A percentile compares a stretch with the other conserved stretches of the same genome.
These are phyloP conservation scores for Castanea crenata DNA, from an alignment of 306 rosid species.

Conservation along the genomic window DNA sequence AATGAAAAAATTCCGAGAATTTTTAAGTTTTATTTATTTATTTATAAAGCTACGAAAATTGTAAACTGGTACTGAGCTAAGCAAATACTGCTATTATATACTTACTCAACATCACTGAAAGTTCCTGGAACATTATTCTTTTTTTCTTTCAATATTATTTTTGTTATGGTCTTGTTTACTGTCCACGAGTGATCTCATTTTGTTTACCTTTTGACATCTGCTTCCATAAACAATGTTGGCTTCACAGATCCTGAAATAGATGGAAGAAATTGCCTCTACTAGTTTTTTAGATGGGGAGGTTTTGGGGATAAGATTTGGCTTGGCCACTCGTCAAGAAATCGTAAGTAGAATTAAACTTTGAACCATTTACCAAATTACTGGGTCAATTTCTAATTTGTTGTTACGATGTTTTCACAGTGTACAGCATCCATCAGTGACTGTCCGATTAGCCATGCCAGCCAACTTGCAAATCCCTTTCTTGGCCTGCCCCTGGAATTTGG, in stretches of 20 bases:
- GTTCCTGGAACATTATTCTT: too few relatives aligned
- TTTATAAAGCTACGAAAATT: too few relatives aligned
- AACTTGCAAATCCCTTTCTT: conserved; percentile 86
- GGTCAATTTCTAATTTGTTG: conserved; percentile 6
- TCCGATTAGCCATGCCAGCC: conserved; percentile 77
- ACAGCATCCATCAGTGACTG: conserved; percentile 75
- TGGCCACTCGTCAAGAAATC: conserved; percentile 74
- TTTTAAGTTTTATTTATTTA: too few relatives aligned
- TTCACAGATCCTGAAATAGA: conserved; percentile 13
- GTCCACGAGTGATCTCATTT: too few relatives aligned
- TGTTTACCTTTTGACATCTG: too few relatives aligned
- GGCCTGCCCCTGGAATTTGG: conserved; percentile 93
- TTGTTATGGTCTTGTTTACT: too few relatives aligned
- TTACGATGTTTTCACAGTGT: conserved; percentile 47
- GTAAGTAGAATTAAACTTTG: conserved; percentile 44
- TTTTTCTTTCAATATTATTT: too few relatives aligned
- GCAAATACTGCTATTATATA: too few relatives aligned
- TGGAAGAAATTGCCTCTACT: conserved; percentile 59
- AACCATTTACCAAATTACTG: conserved; percentile 9
- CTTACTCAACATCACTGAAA: too few relatives aligned
- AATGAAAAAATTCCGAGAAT: too few relatives aligned
- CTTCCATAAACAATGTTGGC: too few relatives aligned
- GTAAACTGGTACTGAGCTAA: too few relatives aligned
- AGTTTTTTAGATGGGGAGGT: conserved; percentile 56
- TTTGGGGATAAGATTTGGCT: conserved; percentile 56